Evolutionary conservation across 2,329 filamentous ascomycete genomes (phyloP).

Genomic region (Talaromyces sp.): DNA sequence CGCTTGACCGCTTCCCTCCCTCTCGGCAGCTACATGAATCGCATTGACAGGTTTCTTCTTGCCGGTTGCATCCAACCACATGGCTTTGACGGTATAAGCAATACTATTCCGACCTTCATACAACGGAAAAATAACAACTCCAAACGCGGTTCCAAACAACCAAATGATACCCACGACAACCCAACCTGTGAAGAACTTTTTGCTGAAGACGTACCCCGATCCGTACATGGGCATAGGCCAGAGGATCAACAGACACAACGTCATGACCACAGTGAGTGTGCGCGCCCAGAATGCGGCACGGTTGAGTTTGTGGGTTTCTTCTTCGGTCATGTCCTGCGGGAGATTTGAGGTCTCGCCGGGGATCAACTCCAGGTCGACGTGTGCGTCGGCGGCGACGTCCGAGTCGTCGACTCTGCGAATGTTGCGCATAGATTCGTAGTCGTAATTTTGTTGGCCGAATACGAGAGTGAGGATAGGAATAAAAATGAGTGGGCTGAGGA

Average conservation of each 20-base stretch:
- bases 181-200: conserved; percentile 80
- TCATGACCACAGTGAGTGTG: conserved; percentile 59
- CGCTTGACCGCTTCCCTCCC: conserved; percentile 38
- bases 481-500: conserved; percentile 72
- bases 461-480: conserved; percentile 70
- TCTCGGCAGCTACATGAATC: background rate
- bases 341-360: conserved; percentile 46
- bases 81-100: conserved; percentile 56
- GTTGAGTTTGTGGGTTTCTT: conserved; percentile 47
- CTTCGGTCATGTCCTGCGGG: conserved; percentile 35
- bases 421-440: conserved; percentile 77
- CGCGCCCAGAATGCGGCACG: conserved; percentile 55
- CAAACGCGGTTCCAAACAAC: conserved; percentile 69
- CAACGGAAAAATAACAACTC: conserved; percentile 75
- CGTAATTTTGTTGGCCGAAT: conserved; percentile 71
- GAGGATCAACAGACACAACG: conserved; percentile 68
- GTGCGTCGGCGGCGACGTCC: conserved; percentile 61
- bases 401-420: conserved; percentile 78
- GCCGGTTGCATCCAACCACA: conserved; percentile 57
- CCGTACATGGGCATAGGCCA: conserved; percentile 96
- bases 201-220: conserved; percentile 72
- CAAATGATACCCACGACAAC: conserved; percentile 72
- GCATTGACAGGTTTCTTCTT: conserved; percentile 30
- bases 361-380: conserved; percentile 63
- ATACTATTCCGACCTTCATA: conserved; percentile 73